Evolutionary conservation across 2,329 filamentous ascomycete species (phyloP).

Genomic region (Fusarium concolor): DNA sequence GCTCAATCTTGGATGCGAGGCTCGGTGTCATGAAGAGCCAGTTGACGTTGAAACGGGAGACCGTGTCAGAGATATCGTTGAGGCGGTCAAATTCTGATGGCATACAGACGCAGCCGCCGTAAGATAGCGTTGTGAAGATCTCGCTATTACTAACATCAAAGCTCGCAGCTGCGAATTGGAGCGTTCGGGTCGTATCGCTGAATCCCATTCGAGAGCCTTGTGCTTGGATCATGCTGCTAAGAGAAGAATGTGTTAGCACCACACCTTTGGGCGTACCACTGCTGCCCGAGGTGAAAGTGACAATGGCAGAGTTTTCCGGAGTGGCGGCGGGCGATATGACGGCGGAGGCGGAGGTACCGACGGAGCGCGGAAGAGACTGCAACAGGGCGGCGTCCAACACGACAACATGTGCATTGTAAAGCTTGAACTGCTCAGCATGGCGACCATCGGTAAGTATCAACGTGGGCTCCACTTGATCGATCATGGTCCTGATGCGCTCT

Average conservation of each 20-base stretch:
- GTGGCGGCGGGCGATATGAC: constrained; percentile 4
- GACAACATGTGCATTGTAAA: constrained; percentile 11
- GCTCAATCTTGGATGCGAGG: constrained; percentile 8
- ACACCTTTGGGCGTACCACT: constrained; percentile 14
- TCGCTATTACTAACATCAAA: constrained; percentile 10
- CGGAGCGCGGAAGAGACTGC: constrained; percentile 9
- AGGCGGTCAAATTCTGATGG: constrained; percentile 8
- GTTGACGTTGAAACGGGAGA: constrained; percentile 9
- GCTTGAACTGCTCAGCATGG: constrained; percentile 8
- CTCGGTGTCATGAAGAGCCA: constrained; percentile 12
- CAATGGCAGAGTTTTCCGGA: constrained; percentile 8
- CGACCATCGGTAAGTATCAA: constrained; percentile 11
- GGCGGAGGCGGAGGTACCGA: too few relatives aligned
- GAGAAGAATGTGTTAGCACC: constrained; percentile 7
- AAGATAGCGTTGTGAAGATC: constrained; percentile 8
- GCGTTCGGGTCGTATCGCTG: constrained; percentile 6
- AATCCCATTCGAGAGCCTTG: constrained; percentile 8
- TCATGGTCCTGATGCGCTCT: constrained; percentile 11
- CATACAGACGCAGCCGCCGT: constrained; percentile 14
- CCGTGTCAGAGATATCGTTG: constrained; percentile 3
- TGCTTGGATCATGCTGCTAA: constrained; percentile 11
- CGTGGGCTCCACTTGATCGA: constrained; percentile 10
- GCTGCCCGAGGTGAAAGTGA: constrained; percentile 13
- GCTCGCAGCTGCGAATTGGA: constrained; percentile 7
- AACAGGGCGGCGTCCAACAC: constrained; percentile 7